phyloP scores from a whole-genome alignment of 345 rosid species.

The Raphanus raphanistrum region DNA sequence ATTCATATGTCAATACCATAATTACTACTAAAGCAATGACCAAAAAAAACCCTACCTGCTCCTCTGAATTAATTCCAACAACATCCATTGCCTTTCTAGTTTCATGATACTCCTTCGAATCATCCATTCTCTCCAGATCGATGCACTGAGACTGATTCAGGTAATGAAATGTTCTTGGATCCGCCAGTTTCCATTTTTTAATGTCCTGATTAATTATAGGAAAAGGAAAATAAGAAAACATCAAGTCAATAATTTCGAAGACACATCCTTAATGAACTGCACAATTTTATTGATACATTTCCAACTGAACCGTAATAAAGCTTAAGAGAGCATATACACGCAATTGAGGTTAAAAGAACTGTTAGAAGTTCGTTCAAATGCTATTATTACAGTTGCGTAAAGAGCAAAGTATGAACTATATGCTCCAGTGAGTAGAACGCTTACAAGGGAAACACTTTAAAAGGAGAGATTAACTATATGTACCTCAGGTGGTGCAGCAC shows the following conservation, averaged over 20 bases:
- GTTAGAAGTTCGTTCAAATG: not conserved
- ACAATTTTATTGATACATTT: constrained; percentile 1
- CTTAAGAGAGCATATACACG: constrained; percentile 8
- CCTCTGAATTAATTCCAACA: constrained; percentile 83
- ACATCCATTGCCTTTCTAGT: constrained; percentile 93
- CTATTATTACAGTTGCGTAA: constrained; percentile 14
- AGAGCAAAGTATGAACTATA: not conserved
- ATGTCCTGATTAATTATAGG: constrained; percentile 53
- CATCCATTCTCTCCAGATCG: constrained; percentile 81
- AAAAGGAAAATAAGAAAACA: not conserved
- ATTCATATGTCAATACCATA: constrained; percentile 6
- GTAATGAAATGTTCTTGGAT: constrained; percentile 87
- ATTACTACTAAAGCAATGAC: not conserved
- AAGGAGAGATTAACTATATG: constrained; percentile 3
- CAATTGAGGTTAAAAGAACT: not conserved
- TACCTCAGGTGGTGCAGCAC: constrained; percentile 97
- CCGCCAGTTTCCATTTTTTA: constrained; percentile 68
- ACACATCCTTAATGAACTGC: constrained; percentile 13
- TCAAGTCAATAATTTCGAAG: not conserved
- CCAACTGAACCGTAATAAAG: constrained; percentile 9
- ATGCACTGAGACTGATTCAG: constrained; percentile 89
- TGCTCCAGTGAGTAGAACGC: not conserved
- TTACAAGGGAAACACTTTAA: not conserved
- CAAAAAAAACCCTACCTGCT: constrained; percentile 60
- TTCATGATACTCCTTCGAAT: constrained; percentile 73